Evolutionary conservation across 2,329 filamentous ascomycete species (phyloP).

Genomic region (Ophiocordyceps australis): DNA sequence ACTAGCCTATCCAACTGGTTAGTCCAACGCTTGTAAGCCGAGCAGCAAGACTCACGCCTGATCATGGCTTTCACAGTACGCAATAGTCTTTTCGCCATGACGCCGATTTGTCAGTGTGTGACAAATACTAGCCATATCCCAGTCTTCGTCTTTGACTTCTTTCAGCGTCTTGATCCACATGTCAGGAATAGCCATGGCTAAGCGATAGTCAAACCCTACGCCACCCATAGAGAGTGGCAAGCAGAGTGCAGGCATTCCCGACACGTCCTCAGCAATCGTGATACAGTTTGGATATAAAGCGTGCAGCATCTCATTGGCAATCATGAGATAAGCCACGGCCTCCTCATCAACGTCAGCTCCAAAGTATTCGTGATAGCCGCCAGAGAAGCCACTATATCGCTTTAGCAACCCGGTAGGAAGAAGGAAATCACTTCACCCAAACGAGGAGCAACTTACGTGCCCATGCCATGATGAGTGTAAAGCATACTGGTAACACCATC

Average conservation of each 20-base stretch:
- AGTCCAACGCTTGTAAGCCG: slow-evolving; percentile 2
- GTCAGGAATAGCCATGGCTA: slow-evolving; percentile 95
- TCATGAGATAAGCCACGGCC: slow-evolving; percentile 83
- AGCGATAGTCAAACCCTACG: slow-evolving; percentile 89
- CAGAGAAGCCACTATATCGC: slow-evolving; percentile 63
- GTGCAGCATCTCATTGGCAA: slow-evolving; percentile 93
- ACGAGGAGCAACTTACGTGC: slow-evolving; percentile 64
- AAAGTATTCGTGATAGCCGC: slow-evolving; percentile 97
- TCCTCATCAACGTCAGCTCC: slow-evolving; percentile 80
- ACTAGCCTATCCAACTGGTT: slow-evolving; percentile 45
- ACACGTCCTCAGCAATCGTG: slow-evolving; percentile 92
- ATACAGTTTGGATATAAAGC: slow-evolving; percentile 73
- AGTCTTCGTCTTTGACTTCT: slow-evolving; percentile 76
- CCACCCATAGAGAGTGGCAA: slow-evolving; percentile 71
- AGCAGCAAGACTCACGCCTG: slow-evolving; percentile 55
- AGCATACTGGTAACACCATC: slow-evolving; percentile 98
- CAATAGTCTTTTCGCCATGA: slow-evolving; percentile 95
- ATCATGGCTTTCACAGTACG: slow-evolving; percentile 92
- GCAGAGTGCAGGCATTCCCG: slow-evolving; percentile 95
- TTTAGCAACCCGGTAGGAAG: slow-evolving; percentile 2
- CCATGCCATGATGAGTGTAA: slow-evolving; percentile 88
- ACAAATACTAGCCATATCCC: slow-evolving; percentile 74
- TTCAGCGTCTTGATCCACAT: slow-evolving; percentile 99
- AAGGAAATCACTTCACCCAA: not conserved
- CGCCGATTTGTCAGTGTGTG: slow-evolving; percentile 84